A percentile compares a stretch with the other conserved stretches of the same genome.
These are phyloP conservation scores for Phascolomyces articulosus DNA, from an alignment of 371 early-diverging fungal species.

Conservation along the genomic window DNA sequence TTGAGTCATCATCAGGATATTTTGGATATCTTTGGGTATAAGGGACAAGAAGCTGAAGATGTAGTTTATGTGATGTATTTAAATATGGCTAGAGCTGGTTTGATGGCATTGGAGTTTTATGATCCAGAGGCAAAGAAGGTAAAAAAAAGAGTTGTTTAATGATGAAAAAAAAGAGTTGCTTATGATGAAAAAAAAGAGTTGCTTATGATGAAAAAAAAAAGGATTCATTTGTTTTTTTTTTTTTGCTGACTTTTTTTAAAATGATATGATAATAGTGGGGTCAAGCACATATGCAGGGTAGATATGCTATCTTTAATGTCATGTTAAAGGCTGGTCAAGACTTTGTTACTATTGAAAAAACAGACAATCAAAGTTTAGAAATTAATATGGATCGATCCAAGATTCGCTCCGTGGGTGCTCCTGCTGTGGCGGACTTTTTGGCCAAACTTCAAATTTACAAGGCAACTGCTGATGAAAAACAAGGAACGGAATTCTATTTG, in stretches of 20 bases:
- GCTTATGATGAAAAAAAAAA: too few relatives aligned
- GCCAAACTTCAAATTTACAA: conserved; percentile 61
- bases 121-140: conserved; percentile 52
- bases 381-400: conserved; percentile 55
- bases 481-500: conserved; percentile 50
- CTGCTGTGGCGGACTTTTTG: conserved; percentile 59
- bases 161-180: too few relatives aligned
- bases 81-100: conserved; percentile 65
- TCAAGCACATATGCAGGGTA: conserved; percentile 71
- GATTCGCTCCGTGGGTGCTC: conserved; percentile 53
- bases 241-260: too few relatives aligned
- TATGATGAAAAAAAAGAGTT: too few relatives aligned
- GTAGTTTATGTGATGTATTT: conserved; percentile 57
- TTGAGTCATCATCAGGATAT: conserved; percentile 47
- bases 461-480: conserved; percentile 57
- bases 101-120: conserved; percentile 57
- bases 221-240: neutral
- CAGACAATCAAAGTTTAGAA: conserved; percentile 35
- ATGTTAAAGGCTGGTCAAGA: conserved; percentile 55
- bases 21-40: conserved; percentile 57
- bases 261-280: too few relatives aligned
- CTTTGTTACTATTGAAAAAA: conserved; percentile 36
- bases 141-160: conserved; percentile 1
- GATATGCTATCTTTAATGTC: conserved; percentile 60
- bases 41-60: conserved; percentile 53